Base-by-base conservation (phyloP, 2,329 filamentous ascomycete species). In the Fusarium neocosmosporiellum region DNA sequence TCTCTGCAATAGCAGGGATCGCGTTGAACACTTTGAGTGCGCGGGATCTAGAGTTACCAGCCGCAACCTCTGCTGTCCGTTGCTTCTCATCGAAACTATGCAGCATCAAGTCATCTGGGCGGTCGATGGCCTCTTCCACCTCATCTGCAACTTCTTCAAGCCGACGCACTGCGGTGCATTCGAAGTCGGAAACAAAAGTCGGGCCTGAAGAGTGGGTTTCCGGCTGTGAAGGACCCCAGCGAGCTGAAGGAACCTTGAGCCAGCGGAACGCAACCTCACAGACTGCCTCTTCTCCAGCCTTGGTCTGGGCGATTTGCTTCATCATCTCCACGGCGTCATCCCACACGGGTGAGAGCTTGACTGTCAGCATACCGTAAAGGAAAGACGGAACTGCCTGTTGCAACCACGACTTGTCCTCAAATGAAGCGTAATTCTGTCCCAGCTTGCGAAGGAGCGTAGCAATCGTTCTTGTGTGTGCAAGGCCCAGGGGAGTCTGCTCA, bases 361-460 rank as follows among this genome's bases (percentile, higher is more conserved):
- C 91, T 1, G 95, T 96, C 67, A 98, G 87, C 82, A 98, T 88
- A 57, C 96, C 96, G 76, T 98, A 98, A 76, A 94, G 91, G 77
- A 95, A 98, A 0, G 90, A 88, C 0, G 95, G 93, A 33, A 98
- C 88, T 8, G 94, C 90, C 75, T 89, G 87, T 66, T 89, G 86
- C 72, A 97, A 83, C 89, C 92, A 93, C 2, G 88, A 88, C 39
- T 89, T 86, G 3, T 88, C 83, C 43, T 86, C 84, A 11, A 92
- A 79, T 27, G 88, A 85, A 7, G 88, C 83, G 79, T 96, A 97
- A 33, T 83, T 83, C 62, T 87, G 83, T 16, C 92, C 86, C 48
- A 98, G 87, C 77, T 94, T 95, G 54, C 96, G 92, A 62, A 98
- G 88, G 70, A 96, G 91, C 89, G 98, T 97, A 3, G 94, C 92